Base-by-base conservation (phyloP, 169 alveolate genomes). In the Cryptosporidium ryanae region DNA sequence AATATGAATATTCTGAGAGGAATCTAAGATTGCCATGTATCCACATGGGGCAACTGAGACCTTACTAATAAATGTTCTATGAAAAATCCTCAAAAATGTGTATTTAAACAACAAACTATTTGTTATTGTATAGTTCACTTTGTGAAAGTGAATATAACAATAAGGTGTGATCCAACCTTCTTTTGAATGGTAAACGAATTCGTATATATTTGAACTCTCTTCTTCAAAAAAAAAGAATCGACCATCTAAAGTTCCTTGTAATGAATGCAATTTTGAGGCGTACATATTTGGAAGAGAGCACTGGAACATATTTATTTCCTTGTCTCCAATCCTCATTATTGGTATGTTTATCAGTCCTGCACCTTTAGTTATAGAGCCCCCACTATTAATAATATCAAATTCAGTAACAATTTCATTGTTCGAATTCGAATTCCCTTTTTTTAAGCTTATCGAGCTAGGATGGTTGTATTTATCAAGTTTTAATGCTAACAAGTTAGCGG, bases 111-210 rank as follows among this genome's bases (percentile, higher is more conserved):
- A 25, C 0, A 76, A 52, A n/a, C 50, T 63, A 27, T 76, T 76
- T 17, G 64, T 10, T 25, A 76, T 17, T 8, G 87, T 57, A 15
- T 32, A 46, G 48, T 76, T 38, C 50, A 76, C 38, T 50, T 76
- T 67, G 17, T 76, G 87, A 21, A 71, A 59, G 13, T 76, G 64
- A 21, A 76, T 61, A 32, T 76, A 76, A n/a, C 87, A 76, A 27
- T 76, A 76, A 7, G 87, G 87, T 2, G 87, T 76, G 29, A 76
- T 76, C 87, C 87, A 76, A 13, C 87, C 87, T 43, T 76, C 87
- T 10, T 38, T 76, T 32, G 87, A 76, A 12, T 76, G 87, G 71
- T 76, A 76, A 8, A 76, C 87, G 12, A 76, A 21, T 46, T 76
- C 87, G 38, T 76, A 44, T 2, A 76, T 76, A 44, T 25, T 76